Evolutionary conservation across 345 rosid species (phyloP), one percentile per base, ranked within the genome.

Genomic region (Arabis alpina): DNA sequence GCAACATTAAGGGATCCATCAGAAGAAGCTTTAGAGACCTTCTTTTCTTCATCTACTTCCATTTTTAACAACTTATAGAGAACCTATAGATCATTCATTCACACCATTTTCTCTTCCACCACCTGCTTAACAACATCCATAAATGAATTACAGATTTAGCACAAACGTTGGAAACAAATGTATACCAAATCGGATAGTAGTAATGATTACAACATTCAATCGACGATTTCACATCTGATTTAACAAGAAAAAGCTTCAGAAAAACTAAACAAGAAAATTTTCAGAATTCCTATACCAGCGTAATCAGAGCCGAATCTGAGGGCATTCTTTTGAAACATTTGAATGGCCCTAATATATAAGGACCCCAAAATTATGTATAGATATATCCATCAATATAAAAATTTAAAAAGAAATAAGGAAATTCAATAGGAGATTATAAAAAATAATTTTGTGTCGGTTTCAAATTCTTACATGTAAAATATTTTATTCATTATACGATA

Each of bases 11-110:
- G 23, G 23, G 23, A 19, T 19, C 23, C 23, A 13, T 37, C 62
- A 63, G 78, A 69, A 66, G 79, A 71, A 66, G 50, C 57, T 70
- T 75, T 80, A 15, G 65, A 65, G 6, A 71, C 58, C 75, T 61
- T 88, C 54, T 79, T 82, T 52, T 80, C 88, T 68, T 85, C 83
- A 54, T 87, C 88, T 72, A 90, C 92, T 71, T 85, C 90, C 95
- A 90, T 88, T 27, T 44, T 48, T n/a, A 54, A 45, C 49, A 58
- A 53, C 30, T 42, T 59, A 58, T 62, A 37, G 57, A 73, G 53
- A 55, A 54, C 19, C 53, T 61, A 51, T 10, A 16, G 50, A 51
- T 61, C 36, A 40, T 40, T 68, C 71, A 67, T 72, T 73, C 79
- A 73, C 67, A 44, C 70, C 45, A 54, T 61, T 32, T 40, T 64